These are phyloP conservation scores for Medakamo hakoo DNA, from an alignment of 139 green algal species.

Conservation along the genomic window DNA sequence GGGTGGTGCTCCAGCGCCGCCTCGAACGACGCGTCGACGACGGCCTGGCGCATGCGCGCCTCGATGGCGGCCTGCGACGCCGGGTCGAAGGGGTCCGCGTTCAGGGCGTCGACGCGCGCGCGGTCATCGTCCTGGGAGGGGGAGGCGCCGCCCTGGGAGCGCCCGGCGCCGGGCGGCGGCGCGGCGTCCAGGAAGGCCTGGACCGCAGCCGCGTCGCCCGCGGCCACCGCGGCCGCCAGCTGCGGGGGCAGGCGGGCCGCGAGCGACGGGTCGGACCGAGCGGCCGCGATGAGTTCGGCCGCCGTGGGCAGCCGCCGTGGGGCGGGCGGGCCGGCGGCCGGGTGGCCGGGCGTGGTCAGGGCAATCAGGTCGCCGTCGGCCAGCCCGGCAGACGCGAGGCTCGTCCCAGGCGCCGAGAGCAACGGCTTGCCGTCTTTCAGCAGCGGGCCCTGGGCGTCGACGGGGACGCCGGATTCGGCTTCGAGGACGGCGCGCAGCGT, in stretches of 20 bases:
- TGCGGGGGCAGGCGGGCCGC: conserved; percentile 4
- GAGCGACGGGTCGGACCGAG: conserved; percentile 2
- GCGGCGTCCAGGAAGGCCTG: conserved; percentile 7
- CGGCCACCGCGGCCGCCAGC: conserved; percentile 5
- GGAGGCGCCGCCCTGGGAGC: not conserved
- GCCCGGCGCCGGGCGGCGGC: not conserved
- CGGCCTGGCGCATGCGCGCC: conserved; percentile 68
- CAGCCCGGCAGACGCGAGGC: not conserved
- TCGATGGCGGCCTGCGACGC: conserved; percentile 67
- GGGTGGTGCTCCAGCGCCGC: conserved; percentile 78
- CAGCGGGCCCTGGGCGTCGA: not conserved
- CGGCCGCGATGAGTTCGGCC: too few species aligned
- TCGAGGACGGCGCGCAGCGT: not conserved
- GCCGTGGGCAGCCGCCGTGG: too few species aligned
- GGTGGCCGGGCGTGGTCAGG: too few species aligned
- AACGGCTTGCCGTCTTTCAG: not conserved
- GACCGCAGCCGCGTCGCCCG: conserved; percentile 3
- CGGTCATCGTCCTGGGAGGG: not conserved
- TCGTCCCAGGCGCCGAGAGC: not conserved
- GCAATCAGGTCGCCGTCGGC: not conserved
- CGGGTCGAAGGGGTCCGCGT: conserved; percentile 71
- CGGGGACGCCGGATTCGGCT: not conserved
- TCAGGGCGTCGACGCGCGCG: conserved; percentile 10
- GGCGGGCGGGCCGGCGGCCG: too few species aligned
- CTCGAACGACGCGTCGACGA: conserved; percentile 80